A percentile compares a stretch with the other conserved stretches of the same genome.
Evolutionary conservation across 306 rosid genomes (phyloP).

Genomic region (Fragaria vesca): DNA sequence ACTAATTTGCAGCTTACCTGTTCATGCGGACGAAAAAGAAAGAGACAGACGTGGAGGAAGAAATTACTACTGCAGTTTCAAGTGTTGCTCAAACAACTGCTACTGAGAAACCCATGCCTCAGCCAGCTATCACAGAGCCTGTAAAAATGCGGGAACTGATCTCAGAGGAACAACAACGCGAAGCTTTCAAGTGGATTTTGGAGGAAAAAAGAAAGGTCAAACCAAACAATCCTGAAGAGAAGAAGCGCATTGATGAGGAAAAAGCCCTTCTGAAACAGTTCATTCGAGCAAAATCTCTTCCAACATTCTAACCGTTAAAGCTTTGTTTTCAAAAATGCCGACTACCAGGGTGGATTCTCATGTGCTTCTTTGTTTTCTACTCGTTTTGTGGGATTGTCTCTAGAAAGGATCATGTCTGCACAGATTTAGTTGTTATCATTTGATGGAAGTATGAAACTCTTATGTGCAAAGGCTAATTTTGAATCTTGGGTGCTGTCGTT

Average conservation of each 20-base stretch:
- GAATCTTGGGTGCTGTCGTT: not conserved
- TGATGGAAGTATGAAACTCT: slow-evolving; percentile 8
- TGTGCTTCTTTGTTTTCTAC: slow-evolving; percentile 17
- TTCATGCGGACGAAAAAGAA: slow-evolving; percentile 70
- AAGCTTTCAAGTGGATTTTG: slow-evolving; percentile 84
- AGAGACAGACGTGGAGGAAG: slow-evolving; percentile 47
- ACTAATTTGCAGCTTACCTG: slow-evolving; percentile 60
- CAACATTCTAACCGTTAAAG: slow-evolving; percentile 39
- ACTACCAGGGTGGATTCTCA: not conserved
- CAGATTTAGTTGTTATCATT: slow-evolving; percentile 3
- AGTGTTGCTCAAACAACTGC: slow-evolving; percentile 39
- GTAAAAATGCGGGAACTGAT: slow-evolving; percentile 57
- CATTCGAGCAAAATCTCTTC: slow-evolving; percentile 75
- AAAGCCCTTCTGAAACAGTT: slow-evolving; percentile 81
- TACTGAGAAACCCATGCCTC: slow-evolving; percentile 34
- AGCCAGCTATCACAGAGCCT: slow-evolving; percentile 39
- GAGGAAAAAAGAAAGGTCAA: slow-evolving; percentile 90
- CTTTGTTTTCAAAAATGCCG: slow-evolving; percentile 3
- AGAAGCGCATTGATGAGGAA: slow-evolving; percentile 73
- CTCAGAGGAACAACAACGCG: slow-evolving; percentile 69
- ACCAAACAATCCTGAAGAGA: slow-evolving; percentile 66
- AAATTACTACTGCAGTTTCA: slow-evolving; percentile 33
- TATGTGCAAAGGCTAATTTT: not conserved
- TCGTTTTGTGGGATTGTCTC: slow-evolving; percentile 27
- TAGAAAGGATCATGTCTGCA: slow-evolving; percentile 23